Evolutionary conservation across 2,329 filamentous ascomycete species (phyloP), one percentile per base, ranked within the genome.

Genomic region (Arthrobotrys sphaeroides): DNA sequence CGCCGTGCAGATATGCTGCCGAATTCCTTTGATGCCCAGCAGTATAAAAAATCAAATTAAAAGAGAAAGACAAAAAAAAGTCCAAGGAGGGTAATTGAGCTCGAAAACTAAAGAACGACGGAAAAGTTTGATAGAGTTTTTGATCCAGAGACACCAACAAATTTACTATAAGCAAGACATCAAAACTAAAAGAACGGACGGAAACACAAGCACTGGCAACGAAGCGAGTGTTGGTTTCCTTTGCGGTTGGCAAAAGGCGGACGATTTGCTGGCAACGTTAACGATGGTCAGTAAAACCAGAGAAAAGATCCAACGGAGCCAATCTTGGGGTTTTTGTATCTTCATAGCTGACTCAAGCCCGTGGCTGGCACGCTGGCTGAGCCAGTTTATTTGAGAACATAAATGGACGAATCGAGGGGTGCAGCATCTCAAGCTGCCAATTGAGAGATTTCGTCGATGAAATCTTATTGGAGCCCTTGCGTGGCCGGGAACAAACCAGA

Each of bases 121-220:
- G 62, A 70, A 72, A 67, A 38, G 16, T 57, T 67, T n/a, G n/a
- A 57, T 57, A 45, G 3, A 38, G 1, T 57, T 57, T 67, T n/a
- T n/a, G 47, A 45, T 26, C 7, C 22, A 40, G 38, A 66, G 20
- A 26, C 31, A 24, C 28, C 51, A 43, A 53, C 51, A 67, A 31
- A 49, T 60, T 20, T 18, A 57, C 33, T 51, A 67, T 33, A 24
- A 60, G 45, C 55, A 70, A 16, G n/a, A 36, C 26, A 47, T 51
- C 13, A 51, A 66, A 59, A 51, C 57, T 36, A 67, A 75, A 75
- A 49, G 72, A 75, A 69, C 49, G 72, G 72, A 75, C 72, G 66
- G 65, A 75, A 69, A 69, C 64, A 69, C 64, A 69, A 49, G n/a
- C 62, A 74, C 70, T 47, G 49, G 55, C 69, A 38, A 24, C 18